phyloP scores from a whole-genome alignment of 768 basidiomycete genomes.

The Russula sp. region DNA sequence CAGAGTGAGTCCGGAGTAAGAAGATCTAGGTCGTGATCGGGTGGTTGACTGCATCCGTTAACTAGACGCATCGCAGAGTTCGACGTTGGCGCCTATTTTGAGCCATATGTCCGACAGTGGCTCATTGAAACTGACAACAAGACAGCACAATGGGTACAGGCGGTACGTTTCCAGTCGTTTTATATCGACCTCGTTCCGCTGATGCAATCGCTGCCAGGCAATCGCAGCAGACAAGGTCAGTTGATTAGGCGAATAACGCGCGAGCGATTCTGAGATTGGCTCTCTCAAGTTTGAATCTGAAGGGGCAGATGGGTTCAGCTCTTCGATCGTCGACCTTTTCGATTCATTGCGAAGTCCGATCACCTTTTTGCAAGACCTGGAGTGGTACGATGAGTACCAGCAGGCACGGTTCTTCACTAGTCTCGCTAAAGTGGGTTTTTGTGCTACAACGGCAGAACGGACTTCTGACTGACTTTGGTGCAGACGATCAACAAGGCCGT shows the following conservation, averaged over 20 bases:
- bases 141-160: conserved; percentile 91
- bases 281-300: conserved; percentile 63
- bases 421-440: conserved; percentile 63
- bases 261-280: neutral
- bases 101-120: conserved; percentile 85
- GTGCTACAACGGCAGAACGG: neutral
- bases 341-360: conserved; percentile 89
- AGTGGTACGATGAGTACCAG: conserved; percentile 90
- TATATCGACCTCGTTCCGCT: neutral
- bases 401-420: conserved; percentile 86
- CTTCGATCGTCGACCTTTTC: conserved; percentile 96
- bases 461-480: neutral
- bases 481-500: conserved; percentile 89
- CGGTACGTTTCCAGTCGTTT: conserved; percentile 43
- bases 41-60: neutral
- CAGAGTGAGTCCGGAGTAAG: conserved; percentile 48
- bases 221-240: conserved; percentile 74
- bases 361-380: conserved; percentile 76
- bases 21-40: neutral
- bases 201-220: conserved; percentile 39
- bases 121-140: conserved; percentile 80
- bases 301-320: conserved; percentile 76
- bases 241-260: neutral
- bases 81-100: conserved; percentile 72
- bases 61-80: conserved; percentile 54